A percentile compares a stretch with the other conserved stretches of the same genome.
Conservation (phyloP, 306 rosid genomes). For the Arachis stenosperma region DNA sequence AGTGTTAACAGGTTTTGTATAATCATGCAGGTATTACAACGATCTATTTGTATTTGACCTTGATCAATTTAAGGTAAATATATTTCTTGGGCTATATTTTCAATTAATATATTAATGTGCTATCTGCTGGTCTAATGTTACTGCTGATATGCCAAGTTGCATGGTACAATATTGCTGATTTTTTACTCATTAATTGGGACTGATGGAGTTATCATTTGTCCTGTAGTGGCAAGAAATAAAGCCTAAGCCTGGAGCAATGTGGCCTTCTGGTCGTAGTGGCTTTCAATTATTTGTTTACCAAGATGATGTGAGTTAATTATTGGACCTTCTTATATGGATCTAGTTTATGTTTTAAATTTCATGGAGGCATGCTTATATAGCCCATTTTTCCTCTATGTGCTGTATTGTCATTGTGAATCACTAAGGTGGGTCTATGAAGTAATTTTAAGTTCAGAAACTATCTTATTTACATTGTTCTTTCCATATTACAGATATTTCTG, state of each 20-base stretch:
- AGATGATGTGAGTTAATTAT: slow-evolving; percentile 76
- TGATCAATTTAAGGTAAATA: slow-evolving; percentile 85
- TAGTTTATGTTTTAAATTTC: slow-evolving; percentile 29
- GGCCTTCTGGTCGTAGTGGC: slow-evolving; percentile 97
- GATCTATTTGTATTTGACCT: slow-evolving; percentile 94
- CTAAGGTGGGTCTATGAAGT: slow-evolving; percentile 25
- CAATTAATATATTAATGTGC: slow-evolving; percentile 22
- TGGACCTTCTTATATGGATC: slow-evolving; percentile 29
- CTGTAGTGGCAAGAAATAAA: slow-evolving; percentile 96
- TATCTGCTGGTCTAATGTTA: slow-evolving; percentile 4
- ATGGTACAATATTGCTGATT: slow-evolving; percentile 23
- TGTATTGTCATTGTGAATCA: slow-evolving; percentile 19
- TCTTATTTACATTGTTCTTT: slow-evolving; percentile 34
- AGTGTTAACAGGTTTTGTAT: slow-evolving; percentile 32
- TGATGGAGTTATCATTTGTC: slow-evolving; percentile 37
- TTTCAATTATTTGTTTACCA: slow-evolving; percentile 91
- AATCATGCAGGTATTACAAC: slow-evolving; percentile 77
- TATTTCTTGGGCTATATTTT: slow-evolving; percentile 17
- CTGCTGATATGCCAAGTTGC: slow-evolving; percentile 6
- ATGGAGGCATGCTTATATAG: slow-evolving; percentile 20
- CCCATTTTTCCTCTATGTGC: slow-evolving; percentile 16
- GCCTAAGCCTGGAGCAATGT: slow-evolving; percentile 93
- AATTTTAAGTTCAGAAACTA: slow-evolving; percentile 16
- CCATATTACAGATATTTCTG: slow-evolving; percentile 73
- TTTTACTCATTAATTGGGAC: slow-evolving; percentile 9